Percentiles rank a stretch among this genome's conserved stretches.
These are phyloP conservation scores for Heimioporus retisporus DNA, from an alignment of 1,284 basidiomycete species.

Conservation along the genomic window DNA sequence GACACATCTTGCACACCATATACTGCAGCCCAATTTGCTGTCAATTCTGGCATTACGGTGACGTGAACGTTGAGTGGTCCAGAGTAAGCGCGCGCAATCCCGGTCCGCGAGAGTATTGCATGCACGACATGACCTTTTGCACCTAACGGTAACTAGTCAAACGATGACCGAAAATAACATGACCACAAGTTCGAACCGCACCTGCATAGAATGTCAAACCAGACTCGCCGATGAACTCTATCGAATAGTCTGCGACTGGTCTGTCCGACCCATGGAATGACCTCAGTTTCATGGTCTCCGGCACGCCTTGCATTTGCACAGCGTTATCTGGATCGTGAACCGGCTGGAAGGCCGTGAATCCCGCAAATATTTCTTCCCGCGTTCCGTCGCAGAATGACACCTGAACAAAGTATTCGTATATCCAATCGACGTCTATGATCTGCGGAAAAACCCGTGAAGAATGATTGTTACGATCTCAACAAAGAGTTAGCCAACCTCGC, in stretches of 20 bases:
- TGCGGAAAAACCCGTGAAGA: background rate
- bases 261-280: too few species aligned
- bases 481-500: background rate
- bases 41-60: background rate
- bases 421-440: constrained; percentile 13
- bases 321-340: background rate
- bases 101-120: constrained; percentile 15
- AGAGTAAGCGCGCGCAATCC: constrained; percentile 16
- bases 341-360: constrained; percentile 24
- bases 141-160: constrained; percentile 1
- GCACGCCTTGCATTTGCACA: background rate
- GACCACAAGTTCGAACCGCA: background rate
- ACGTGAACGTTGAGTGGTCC: background rate
- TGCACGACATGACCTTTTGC: constrained; percentile 3
- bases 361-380: constrained; percentile 22
- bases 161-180: too few species aligned
- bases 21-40: constrained; percentile 18
- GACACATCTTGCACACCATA: background rate
- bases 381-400: constrained; percentile 26
- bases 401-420: constrained; percentile 30
- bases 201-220: constrained; percentile 14
- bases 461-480: background rate
- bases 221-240: constrained; percentile 11
- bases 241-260: constrained; percentile 4
- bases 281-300: constrained; percentile 1